These are phyloP conservation scores for Helotiales sp. DNA, from an alignment of 2,329 filamentous ascomycete species.

Conservation along the genomic window DNA sequence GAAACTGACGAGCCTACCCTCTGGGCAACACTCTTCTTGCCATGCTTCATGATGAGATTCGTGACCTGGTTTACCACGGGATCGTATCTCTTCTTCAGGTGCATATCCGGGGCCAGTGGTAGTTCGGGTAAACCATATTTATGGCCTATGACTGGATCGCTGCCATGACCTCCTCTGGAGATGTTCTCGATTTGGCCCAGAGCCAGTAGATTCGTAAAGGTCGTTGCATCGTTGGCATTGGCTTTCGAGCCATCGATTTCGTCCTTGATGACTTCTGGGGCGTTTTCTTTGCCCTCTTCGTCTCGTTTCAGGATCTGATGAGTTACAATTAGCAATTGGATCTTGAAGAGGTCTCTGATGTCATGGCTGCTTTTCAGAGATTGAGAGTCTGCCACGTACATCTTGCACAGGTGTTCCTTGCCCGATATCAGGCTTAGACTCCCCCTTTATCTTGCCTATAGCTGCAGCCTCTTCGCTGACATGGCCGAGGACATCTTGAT, in stretches of 20 bases:
- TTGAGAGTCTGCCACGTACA: slow-evolving; percentile 41
- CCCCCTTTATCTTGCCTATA: slow-evolving; percentile 56
- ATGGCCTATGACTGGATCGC: slow-evolving; percentile 29
- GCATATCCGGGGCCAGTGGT: slow-evolving; percentile 59
- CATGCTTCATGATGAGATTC: slow-evolving; percentile 86
- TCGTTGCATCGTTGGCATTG: slow-evolving; percentile 34
- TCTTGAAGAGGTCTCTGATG: slow-evolving; percentile 14
- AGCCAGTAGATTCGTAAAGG: slow-evolving; percentile 33
- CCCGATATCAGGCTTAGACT: slow-evolving; percentile 58
- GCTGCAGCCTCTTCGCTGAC: slow-evolving; percentile 66
- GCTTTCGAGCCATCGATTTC: slow-evolving; percentile 41
- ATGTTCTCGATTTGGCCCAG: slow-evolving; percentile 33
- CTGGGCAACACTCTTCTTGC: slow-evolving; percentile 88
- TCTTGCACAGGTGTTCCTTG: slow-evolving; percentile 68
- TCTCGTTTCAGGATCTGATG: slow-evolving; percentile 64
- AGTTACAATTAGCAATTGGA: slow-evolving; percentile 14
- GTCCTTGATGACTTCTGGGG: slow-evolving; percentile 67
- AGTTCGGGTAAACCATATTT: slow-evolving; percentile 75
- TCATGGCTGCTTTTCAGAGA: slow-evolving; percentile 16
- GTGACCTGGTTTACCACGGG: slow-evolving; percentile 84
- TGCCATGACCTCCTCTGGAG: slow-evolving; percentile 24
- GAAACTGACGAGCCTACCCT: slow-evolving; percentile 54
- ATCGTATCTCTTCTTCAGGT: slow-evolving; percentile 82
- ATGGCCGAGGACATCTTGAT: slow-evolving; percentile 54
- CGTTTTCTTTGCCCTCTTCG: slow-evolving; percentile 58